Evolutionary conservation across 1,284 basidiomycete species (phyloP), one percentile per base, ranked within the genome.

Genomic region (Phellopilus nigrolimitatus): DNA sequence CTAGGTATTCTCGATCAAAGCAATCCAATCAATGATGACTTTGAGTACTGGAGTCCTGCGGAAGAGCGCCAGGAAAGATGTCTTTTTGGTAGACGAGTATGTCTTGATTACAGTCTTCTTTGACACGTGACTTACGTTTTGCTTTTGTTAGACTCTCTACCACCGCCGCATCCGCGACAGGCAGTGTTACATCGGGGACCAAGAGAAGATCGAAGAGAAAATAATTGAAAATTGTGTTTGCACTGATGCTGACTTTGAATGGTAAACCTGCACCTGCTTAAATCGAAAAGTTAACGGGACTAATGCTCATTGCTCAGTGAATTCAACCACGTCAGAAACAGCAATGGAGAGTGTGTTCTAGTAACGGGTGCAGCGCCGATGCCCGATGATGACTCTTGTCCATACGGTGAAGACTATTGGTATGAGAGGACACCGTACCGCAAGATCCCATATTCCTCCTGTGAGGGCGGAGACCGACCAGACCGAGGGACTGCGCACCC

Each of bases 11-110:
- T 93, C 42, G 78, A 79, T 58, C 51, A 78, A 3, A 76, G 89
- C 1, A 71, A 95, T 62, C 84, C 91, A 3, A 77, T 76, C 27
- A 71, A 83, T 42, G 93, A 97, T 62, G 94, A 97, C 67, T 97
- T 97, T 64, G 94, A 97, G 66, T 68, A 95, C 3, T 97, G 95
- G 94, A 91, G 88, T 65, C 94, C 94, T 0, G 88, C 88, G 53
- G 86, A 94, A 63, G 81, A 83, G 47, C 80, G 94, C 2, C 68
- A 73, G 21, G 88, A 92, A 65, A 69, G 73, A 51, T 91, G 89
- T 69, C 65, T 97, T 12, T 97, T 97, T 61, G 94, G 94, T 24
- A 78, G 88, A 56, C 85, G 88, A 75, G 90, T 89, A 49, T 39
- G 70, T 55, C 8, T 3, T 0, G 39, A 0, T 38, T 24, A 13